Evolutionary conservation across 768 basidiomycete species (phyloP).

Genomic region (Pisolithus orientalis): DNA sequence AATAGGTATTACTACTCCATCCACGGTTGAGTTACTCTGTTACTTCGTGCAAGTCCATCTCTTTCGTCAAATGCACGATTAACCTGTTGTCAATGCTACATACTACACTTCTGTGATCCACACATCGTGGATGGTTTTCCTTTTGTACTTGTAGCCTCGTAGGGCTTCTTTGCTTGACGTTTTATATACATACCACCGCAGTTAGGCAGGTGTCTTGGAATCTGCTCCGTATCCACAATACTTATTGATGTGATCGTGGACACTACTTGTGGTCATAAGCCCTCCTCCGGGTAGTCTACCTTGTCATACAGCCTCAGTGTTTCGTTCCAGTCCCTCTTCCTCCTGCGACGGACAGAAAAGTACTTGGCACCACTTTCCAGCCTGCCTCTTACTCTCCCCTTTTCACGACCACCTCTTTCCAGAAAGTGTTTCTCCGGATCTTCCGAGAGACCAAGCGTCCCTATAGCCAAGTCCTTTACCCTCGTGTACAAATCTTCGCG

Average conservation of each 20-base stretch:
- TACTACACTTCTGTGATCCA: too few species aligned
- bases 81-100: too few species aligned
- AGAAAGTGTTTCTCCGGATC: conserved; percentile 66
- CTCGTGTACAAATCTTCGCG: conserved; percentile 57
- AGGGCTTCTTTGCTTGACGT: background rate
- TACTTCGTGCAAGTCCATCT: too few species aligned
- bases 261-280: conserved; percentile 1
- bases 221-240: too few species aligned
- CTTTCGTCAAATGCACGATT: too few species aligned
- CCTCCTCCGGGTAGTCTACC: conserved; percentile 71
- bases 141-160: background rate
- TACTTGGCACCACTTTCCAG: conserved; percentile 74
- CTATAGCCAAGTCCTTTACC: conserved; percentile 58
- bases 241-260: too few species aligned
- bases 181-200: background rate
- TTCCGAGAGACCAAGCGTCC: conserved; percentile 53
- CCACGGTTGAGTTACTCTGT: conserved; percentile 9
- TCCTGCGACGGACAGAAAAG: conserved; percentile 70
- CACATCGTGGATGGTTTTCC: background rate
- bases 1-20: conserved; percentile 54
- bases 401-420: conserved; percentile 54
- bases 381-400: conserved; percentile 54
- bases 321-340: conserved; percentile 90
- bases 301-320: conserved; percentile 75
- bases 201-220: too few species aligned